Conservation (phyloP, 352 stramenopile species). For the Aphanomyces stellatus region DNA sequence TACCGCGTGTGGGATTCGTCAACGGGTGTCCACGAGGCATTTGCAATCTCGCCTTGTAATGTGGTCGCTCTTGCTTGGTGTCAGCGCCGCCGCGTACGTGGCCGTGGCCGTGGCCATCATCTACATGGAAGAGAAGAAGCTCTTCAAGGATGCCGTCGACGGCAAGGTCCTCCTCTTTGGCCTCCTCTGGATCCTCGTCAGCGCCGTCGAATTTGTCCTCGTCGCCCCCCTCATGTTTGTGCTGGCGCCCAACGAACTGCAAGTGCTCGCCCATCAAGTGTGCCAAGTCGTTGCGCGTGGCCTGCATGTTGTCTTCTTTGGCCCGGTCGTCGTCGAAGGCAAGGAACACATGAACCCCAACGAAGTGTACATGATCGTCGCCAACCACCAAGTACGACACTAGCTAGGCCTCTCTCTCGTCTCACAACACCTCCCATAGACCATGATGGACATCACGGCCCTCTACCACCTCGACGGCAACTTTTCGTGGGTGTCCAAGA, state of each 20-base stretch:
- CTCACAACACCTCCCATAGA: background rate
- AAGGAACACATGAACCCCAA: background rate
- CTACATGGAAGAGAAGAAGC: constrained; percentile 6
- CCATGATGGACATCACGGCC: constrained; percentile 17
- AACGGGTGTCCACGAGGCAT: no score
- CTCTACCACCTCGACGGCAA: background rate
- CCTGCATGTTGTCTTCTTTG: constrained; percentile 3
- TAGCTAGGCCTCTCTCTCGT: background rate
- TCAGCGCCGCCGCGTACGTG: no score
- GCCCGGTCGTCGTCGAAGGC: background rate
- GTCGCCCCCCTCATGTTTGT: background rate
- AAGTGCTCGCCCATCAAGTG: background rate
- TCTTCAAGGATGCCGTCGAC: background rate
- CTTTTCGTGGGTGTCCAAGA: constrained; percentile 17
- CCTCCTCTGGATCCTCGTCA: background rate
- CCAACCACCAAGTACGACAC: constrained; percentile 9
- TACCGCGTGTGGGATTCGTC: no score
- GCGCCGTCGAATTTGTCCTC: background rate
- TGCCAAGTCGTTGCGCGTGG: background rate
- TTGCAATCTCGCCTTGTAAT: no score
- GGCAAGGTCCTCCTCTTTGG: background rate
- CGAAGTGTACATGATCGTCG: constrained; percentile 7
- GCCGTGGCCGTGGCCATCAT: background rate
- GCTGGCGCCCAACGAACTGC: background rate
- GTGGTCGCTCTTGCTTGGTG: no score